Evolutionary conservation across 768 basidiomycete species (phyloP).

Genomic region (Russula compacta): DNA sequence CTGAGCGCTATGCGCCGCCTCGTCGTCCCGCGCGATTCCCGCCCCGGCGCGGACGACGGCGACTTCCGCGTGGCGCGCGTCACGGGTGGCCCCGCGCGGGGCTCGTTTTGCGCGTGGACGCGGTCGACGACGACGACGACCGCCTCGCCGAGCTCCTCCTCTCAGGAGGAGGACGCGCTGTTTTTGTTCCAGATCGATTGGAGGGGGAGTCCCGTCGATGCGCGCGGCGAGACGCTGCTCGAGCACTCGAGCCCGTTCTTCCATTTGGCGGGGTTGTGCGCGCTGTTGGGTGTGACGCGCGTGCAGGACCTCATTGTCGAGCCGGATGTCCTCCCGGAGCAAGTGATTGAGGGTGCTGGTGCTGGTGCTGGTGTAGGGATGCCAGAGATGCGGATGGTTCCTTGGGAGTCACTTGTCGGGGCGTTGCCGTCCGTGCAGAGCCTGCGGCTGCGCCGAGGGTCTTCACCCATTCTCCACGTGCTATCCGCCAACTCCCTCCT

Average conservation of each 20-base stretch:
- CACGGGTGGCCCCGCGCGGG: background rate
- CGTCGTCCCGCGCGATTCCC: conserved; percentile 6
- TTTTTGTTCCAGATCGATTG: conserved; percentile 9
- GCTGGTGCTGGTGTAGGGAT: background rate
- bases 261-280: conserved; percentile 7
- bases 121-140: background rate
- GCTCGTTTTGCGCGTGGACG: conserved; percentile 7
- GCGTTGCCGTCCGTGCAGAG: background rate
- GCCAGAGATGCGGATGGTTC: background rate
- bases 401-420: background rate
- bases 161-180: background rate
- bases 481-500: background rate
- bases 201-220: conserved; percentile 10
- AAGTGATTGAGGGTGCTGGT: background rate
- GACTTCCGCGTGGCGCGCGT: background rate
- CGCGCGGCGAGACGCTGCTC: background rate
- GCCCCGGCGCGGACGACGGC: background rate
- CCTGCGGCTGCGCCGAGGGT: background rate
- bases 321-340: background rate
- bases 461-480: background rate
- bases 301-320: background rate
- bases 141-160: too few relatives aligned
- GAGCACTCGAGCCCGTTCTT: conserved; percentile 14
- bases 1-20: background rate
- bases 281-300: background rate